Conservation (phyloP, 176 grass and related monocot species). For the Carex littledalei region DNA sequence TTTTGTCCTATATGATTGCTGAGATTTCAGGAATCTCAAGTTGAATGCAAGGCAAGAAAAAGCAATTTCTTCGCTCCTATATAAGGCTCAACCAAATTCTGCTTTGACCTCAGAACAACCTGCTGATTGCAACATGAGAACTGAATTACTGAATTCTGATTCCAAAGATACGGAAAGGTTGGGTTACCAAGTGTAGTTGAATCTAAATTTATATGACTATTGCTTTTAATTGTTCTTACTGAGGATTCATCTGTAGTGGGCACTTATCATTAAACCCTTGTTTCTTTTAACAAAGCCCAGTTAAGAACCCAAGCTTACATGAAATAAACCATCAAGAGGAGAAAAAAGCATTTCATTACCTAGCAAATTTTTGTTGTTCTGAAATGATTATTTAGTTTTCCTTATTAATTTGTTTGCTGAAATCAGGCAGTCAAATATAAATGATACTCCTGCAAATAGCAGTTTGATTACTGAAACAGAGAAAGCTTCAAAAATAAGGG, state of each 20-base stretch:
- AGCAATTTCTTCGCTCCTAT: conserved; percentile 33
- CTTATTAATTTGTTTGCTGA: conserved; percentile 1
- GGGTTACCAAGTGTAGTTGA: background rate
- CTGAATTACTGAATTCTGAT: conserved; percentile 32
- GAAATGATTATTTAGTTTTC: background rate
- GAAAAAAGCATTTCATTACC: background rate
- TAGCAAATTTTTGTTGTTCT: background rate
- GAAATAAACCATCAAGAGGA: conserved; percentile 18
- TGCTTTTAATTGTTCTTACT: background rate
- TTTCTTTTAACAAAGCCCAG: background rate
- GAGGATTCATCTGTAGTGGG: background rate
- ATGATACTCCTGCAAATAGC: conserved; percentile 31
- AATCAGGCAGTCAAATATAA: conserved; percentile 41
- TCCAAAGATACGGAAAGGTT: conserved; percentile 45
- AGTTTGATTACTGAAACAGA: conserved; percentile 27
- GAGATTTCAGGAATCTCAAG: conserved; percentile 44
- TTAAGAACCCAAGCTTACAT: background rate
- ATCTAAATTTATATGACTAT: background rate
- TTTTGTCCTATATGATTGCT: conserved; percentile 30
- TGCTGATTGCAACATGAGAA: conserved; percentile 25
- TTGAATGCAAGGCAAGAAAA: conserved; percentile 33
- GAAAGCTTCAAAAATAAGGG: conserved; percentile 33
- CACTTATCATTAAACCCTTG: background rate
- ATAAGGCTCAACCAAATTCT: conserved; percentile 33
- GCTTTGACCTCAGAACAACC: conserved; percentile 40